Evolutionary conservation across 2,329 filamentous ascomycete species (phyloP), one percentile per base, ranked within the genome.

Genomic region (Beauveria sp.): DNA sequence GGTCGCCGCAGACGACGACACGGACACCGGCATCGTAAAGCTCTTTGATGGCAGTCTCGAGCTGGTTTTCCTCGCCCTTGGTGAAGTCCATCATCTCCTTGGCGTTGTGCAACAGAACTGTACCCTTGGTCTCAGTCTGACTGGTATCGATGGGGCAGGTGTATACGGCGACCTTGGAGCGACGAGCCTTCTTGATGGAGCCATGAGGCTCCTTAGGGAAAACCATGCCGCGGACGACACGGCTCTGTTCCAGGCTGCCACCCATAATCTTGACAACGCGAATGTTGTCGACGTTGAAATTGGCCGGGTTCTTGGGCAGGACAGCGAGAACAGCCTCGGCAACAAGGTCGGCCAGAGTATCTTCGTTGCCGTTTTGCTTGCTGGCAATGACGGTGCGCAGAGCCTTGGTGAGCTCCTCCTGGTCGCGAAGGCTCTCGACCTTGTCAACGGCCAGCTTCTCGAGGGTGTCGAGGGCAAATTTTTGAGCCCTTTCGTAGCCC

Each of bases 221-320:
- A 58, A 99, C 96, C 95, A 99, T 99, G 67, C 95, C 95, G 82
- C 90, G 96, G 63, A 99, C 89, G 16, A 99, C 93, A 67, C 86
- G 87, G 75, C 92, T 96, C 79, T 99, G 93, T 71, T 96, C 91
- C 72, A 99, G 80, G 73, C 89, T 92, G 66, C 95, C 93, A 69
- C 95, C 95, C 93, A 99, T 98, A 71, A 99, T 99, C 84, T 99
- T 99, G 70, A 99, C 96, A 62, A 99, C 96, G 63, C 95, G 90
- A 70, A 99, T 88, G 76, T 99, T 99, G 81, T 99, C 95, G 66
- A 99, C 92, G 77, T 97, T 99, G 84, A 99, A 99, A 79, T 96
- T 93, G 73, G 83, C 78, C 24, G 95, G 90, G 78, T 97, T 96
- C 81, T 97, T 97, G 67, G 96, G 95, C 65, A 99, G 84, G 22